Conservation (phyloP, 352 stramenopile species). For the Globisporangium paroecandrum region DNA sequence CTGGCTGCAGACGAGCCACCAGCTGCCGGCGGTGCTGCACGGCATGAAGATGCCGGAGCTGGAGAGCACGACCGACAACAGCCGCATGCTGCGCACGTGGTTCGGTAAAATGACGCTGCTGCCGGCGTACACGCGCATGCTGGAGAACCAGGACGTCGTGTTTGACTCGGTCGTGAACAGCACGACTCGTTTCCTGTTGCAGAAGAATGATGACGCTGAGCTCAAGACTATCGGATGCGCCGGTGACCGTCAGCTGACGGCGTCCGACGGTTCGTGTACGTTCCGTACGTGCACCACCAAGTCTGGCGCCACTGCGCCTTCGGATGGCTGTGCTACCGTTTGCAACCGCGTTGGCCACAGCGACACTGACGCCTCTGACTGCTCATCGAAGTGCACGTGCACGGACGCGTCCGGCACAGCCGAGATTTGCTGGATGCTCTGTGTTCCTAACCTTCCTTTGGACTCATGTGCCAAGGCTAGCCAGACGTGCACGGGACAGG, state of each 20-base stretch:
- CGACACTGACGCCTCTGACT: constrained; percentile 32
- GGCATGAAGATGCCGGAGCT: constrained; percentile 60
- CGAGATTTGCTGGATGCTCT: constrained; percentile 58
- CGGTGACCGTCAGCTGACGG: constrained; percentile 32
- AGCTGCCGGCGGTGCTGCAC: constrained; percentile 51
- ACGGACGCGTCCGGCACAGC: constrained; percentile 21
- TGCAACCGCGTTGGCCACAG: constrained; percentile 27
- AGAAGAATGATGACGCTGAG: constrained; percentile 17
- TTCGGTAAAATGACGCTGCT: constrained; percentile 67
- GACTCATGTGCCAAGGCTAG: constrained; percentile 7
- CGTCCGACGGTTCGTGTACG: constrained; percentile 37
- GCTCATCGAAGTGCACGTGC: constrained; percentile 42
- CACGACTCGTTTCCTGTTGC: constrained; percentile 35
- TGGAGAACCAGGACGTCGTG: constrained; percentile 16
- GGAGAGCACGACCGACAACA: constrained; percentile 15
- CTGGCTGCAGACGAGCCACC: constrained; percentile 43
- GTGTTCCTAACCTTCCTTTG: constrained; percentile 11
- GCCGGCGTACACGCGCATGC: constrained; percentile 39
- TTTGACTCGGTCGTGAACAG: constrained; percentile 39
- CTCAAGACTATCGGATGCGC: constrained; percentile 43
- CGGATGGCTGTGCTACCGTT: constrained; percentile 29
- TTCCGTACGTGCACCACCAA: constrained; percentile 31
- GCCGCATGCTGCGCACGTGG: constrained; percentile 41
- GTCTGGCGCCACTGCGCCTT: constrained; percentile 22
- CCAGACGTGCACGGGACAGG: constrained; percentile 23